Conservation (phyloP, 805 yeast species). For the Ogataea polymorpha region DNA sequence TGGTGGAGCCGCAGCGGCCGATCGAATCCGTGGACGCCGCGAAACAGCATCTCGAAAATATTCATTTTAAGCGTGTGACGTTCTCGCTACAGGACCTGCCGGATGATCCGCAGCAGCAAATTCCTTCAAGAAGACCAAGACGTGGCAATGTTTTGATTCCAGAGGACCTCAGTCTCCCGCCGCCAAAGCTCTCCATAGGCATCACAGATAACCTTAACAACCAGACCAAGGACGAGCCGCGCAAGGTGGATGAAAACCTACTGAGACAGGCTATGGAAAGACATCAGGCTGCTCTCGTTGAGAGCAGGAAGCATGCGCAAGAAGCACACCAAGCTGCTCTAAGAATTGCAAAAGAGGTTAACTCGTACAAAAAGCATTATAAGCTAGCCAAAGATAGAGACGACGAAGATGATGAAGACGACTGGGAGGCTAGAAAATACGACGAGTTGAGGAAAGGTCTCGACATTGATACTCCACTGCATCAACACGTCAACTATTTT, state of each 20-base stretch:
- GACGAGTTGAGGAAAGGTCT: constrained; percentile 18
- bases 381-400: constrained; percentile 23
- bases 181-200: constrained; percentile 65
- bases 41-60: constrained; percentile 23
- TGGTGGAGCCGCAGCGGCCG: neutral
- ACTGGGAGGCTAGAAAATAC: constrained; percentile 17
- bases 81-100: constrained; percentile 48
- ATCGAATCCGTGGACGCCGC: constrained; percentile 6
- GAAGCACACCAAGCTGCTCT: constrained; percentile 75
- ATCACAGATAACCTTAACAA: constrained; percentile 49
- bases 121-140: constrained; percentile 53
- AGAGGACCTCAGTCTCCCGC: constrained; percentile 61
- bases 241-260: constrained; percentile 43
- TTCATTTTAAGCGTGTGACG: constrained; percentile 43
- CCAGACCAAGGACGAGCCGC: constrained; percentile 25
- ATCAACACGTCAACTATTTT: constrained; percentile 40
- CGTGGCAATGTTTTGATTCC: constrained; percentile 58
- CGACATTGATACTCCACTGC: constrained; percentile 70
- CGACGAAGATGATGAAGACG: constrained; percentile 30
- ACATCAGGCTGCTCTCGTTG: constrained; percentile 50
- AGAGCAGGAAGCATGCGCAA: constrained; percentile 68
- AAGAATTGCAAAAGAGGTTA: constrained; percentile 65
- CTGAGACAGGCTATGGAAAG: constrained; percentile 56
- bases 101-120: constrained; percentile 60
- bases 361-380: constrained; percentile 37